Conservation (phyloP, 306 rosid species). For the Dalbergia cochinchinensis region DNA sequence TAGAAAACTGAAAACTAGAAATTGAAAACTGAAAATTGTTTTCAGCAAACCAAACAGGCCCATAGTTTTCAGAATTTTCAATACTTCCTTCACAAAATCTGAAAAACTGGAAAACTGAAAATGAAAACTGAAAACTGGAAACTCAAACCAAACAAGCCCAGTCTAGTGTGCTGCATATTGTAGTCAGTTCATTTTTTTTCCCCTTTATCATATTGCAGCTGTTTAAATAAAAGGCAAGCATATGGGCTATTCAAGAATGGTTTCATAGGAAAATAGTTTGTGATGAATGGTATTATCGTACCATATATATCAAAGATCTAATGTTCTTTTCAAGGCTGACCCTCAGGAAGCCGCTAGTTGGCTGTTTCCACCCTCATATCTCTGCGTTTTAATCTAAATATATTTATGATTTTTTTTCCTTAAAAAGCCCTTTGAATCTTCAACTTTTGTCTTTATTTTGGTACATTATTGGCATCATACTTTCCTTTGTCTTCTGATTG, state of each 20-base stretch:
- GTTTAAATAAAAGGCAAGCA: background rate
- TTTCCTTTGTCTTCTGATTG: background rate
- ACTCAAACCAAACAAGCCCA: too few species aligned
- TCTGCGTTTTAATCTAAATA: background rate
- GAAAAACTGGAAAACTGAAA: too few species aligned
- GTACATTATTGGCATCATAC: background rate
- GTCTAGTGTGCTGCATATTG: background rate
- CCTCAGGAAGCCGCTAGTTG: background rate
- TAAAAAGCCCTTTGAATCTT: background rate
- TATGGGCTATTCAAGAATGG: background rate
- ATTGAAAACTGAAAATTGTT: too few species aligned
- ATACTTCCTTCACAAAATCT: too few species aligned
- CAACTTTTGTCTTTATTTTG: background rate
- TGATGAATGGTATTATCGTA: background rate
- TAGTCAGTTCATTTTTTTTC: background rate
- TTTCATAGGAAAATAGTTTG: conserved; percentile 2
- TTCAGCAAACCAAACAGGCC: too few species aligned
- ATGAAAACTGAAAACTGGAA: too few species aligned
- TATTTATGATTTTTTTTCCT: background rate
- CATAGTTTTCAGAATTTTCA: too few species aligned
- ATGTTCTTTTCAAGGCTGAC: background rate
- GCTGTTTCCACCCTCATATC: background rate
- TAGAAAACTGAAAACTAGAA: too few species aligned
- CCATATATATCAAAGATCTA: background rate
- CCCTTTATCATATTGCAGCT: background rate